Evolutionary conservation across 257 asterid species (phyloP).

Genomic region (Haberlea rhodopensis): DNA sequence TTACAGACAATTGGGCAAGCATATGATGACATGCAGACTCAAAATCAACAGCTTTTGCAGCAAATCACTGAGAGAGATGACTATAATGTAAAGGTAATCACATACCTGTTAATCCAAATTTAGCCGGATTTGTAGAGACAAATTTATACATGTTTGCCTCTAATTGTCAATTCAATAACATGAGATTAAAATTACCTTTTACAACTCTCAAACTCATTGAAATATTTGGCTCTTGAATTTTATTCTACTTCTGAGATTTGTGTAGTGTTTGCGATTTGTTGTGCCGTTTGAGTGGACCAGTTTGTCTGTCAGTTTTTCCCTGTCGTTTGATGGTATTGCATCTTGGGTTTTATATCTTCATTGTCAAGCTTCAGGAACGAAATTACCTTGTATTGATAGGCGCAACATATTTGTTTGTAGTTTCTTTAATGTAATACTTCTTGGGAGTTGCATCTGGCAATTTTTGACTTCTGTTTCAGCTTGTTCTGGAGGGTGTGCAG

Average conservation of each 20-base stretch:
- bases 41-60: conserved; percentile 93
- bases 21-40: conserved; percentile 96
- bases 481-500: conserved; percentile 77
- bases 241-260: not conserved
- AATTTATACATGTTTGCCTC: conserved; percentile 10
- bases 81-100: conserved; percentile 74
- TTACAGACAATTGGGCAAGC: conserved; percentile 95
- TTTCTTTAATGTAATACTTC: conserved; percentile 8
- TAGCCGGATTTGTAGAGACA: conserved; percentile 13
- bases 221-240: too few species aligned
- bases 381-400: not conserved
- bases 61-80: conserved; percentile 96
- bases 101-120: conserved; percentile 9
- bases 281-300: not conserved
- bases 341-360: not conserved
- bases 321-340: not conserved
- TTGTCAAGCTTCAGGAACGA: too few species aligned
- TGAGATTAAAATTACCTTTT: not conserved
- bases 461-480: conserved; percentile 51
- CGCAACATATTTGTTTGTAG: not conserved
- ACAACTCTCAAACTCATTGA: not conserved
- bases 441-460: conserved; percentile 11
- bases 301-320: not conserved
- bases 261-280: not conserved
- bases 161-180: not conserved